A percentile compares a stretch with the other conserved stretches of the same genome.
These are phyloP conservation scores for Chalaropsis thielavioides DNA, from an alignment of 2,329 filamentous ascomycete species.

Conservation along the genomic window DNA sequence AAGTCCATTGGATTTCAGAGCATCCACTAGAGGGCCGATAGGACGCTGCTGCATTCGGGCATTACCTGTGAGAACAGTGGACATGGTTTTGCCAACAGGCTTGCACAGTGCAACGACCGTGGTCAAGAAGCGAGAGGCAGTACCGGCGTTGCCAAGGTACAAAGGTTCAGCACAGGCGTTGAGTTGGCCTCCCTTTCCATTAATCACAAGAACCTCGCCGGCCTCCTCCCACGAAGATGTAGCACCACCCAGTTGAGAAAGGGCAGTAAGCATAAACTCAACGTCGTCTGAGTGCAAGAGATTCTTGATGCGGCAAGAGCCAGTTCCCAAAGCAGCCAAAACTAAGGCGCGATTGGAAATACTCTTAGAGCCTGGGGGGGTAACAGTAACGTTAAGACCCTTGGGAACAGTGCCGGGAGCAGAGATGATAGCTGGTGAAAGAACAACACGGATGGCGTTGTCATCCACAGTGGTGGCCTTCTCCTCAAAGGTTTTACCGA, in stretches of 20 bases:
- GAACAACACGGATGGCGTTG: slow-evolving; percentile 62
- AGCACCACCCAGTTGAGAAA: slow-evolving; percentile 69
- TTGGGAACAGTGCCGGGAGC: slow-evolving; percentile 51
- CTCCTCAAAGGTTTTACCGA: slow-evolving; percentile 75
- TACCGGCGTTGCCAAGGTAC: slow-evolving; percentile 93
- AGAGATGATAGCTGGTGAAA: slow-evolving; percentile 66
- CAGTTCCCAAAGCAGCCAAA: slow-evolving; percentile 78
- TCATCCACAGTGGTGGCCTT: slow-evolving; percentile 85
- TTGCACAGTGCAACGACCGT: slow-evolving; percentile 76
- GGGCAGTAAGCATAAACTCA: slow-evolving; percentile 91
- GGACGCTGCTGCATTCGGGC: slow-evolving; percentile 91
- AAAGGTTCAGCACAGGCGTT: slow-evolving; percentile 61
- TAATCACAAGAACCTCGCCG: slow-evolving; percentile 78
- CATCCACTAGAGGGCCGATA: slow-evolving; percentile 84
- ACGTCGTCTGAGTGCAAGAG: slow-evolving; percentile 93
- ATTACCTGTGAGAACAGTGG: slow-evolving; percentile 81
- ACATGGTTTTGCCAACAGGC: slow-evolving; percentile 41
- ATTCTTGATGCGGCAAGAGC: slow-evolving; percentile 78
- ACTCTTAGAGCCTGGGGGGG: slow-evolving; percentile 89
- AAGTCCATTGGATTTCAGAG: slow-evolving; percentile 75
- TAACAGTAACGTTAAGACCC: slow-evolving; percentile 56
- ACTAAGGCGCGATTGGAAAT: slow-evolving; percentile 92
- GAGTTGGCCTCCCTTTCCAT: slow-evolving; percentile 78
- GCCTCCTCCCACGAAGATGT: slow-evolving; percentile 89
- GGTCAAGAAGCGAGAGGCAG: slow-evolving; percentile 86